These are phyloP conservation scores for Zygosaccharomyces rouxii DNA, from an alignment of 805 yeast species.

Conservation along the genomic window DNA sequence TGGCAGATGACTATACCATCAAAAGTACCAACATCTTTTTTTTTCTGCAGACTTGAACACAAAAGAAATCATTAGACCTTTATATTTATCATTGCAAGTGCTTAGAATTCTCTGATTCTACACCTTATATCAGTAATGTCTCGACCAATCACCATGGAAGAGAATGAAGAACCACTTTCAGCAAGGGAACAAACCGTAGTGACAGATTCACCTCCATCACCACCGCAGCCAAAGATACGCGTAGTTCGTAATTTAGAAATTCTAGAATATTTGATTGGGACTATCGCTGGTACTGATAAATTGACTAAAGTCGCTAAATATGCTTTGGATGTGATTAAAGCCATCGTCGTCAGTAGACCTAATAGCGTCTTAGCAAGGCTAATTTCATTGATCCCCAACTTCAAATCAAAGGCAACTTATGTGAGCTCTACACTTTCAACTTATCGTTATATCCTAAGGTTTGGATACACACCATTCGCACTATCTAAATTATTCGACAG, in stretches of 20 bases:
- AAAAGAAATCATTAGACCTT: too few relatives aligned
- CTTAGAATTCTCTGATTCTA: too few relatives aligned
- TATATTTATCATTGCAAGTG: too few relatives aligned
- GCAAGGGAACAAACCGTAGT: constrained; percentile 2
- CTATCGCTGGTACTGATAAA: constrained; percentile 67
- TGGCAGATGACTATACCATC: too few relatives aligned
- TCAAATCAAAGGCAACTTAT: constrained; percentile 36
- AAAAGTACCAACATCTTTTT: too few relatives aligned
- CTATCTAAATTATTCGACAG: constrained; percentile 38
- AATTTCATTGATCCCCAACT: constrained; percentile 16
- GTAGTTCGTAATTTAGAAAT: constrained; percentile 38
- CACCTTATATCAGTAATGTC: neutral
- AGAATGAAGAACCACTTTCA: constrained; percentile 8
- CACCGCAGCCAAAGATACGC: neutral
- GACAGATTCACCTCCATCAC: neutral
- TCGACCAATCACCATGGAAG: constrained; percentile 15
- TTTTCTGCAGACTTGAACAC: too few relatives aligned
- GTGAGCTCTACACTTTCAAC: constrained; percentile 45
- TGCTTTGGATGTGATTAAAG: constrained; percentile 47
- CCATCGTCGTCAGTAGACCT: constrained; percentile 43
- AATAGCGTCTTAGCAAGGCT: constrained; percentile 19
- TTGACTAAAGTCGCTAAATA: constrained; percentile 62
- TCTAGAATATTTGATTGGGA: constrained; percentile 48
- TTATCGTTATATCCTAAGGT: constrained; percentile 65
- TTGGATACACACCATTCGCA: constrained; percentile 66